Base-by-base conservation (phyloP, 1,284 basidiomycete genomes). In the Ganoderma meredithae region DNA sequence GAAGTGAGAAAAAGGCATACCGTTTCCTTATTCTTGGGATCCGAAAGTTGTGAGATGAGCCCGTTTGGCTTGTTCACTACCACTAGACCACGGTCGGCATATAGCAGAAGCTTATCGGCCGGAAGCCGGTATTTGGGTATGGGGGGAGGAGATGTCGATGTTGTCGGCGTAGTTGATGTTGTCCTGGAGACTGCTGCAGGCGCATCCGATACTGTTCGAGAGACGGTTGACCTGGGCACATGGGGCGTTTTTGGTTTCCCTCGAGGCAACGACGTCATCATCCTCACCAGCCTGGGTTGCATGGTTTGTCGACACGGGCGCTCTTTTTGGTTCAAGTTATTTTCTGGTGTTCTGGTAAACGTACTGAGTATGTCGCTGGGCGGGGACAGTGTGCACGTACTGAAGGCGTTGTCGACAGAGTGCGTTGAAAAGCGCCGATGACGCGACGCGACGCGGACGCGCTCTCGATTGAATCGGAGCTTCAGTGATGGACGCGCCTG, bases 21-120 rank as follows among this genome's bases (percentile, higher is more conserved):
- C 3, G 58, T 60, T 2, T 33, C 22, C 25, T 60, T 27, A 25
- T 31, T 63, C 13, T 3, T n/a, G 15, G 62, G 33, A 22, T 59
- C 60, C 15, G 58, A 33, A 7, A 65, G 47, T 56, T 92, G 91
- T 61, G 86, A 86, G 25, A 89, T 76, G 47, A 92, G 81, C 25
- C 84, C 86, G 12, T 85, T 81, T 0, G 90, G 88, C 74, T 92
- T 92, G 74, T 91, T 89, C 58, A 91, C 69, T 15, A 90, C 83
- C 25, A 90, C 79, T 15, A 88, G 65, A 10, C 82, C 80, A 40
- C 82, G 81, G 79, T 91, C 90, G 63, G 83, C 80, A 73, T 90
- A 91, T 3, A 77, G 47, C 17, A 71, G 13, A 3, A 67, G 49
- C 15, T 71, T 67, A 15, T 69, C 47, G 12, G 66, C 58, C 0